Evolutionary conservation across 805 yeast species (phyloP), one percentile per base, ranked within the genome.

Genomic region (Lachancea sp.): DNA sequence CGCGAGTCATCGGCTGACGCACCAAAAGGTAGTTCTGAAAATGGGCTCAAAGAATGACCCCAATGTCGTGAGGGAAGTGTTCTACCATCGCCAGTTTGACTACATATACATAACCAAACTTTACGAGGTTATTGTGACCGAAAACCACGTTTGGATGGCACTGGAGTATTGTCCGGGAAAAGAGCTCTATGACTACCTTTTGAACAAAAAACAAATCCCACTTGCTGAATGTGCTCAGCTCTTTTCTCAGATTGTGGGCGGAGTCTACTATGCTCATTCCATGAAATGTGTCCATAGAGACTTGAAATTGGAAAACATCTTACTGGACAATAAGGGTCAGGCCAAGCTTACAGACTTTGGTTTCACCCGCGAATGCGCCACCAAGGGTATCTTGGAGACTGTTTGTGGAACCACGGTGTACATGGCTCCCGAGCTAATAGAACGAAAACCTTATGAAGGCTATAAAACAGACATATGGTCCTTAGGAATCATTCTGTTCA

Each of bases 351-450:
- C 95, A 5, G 99, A 91, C 67, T 90, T 91, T 65, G 99, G 99
- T 0, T 91, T 91, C 62, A 87, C 96, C 0, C 71, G 98, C 49
- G 96, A 87, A 55, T 78, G 74, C 47, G 72, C 72, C 27, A 68
- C 73, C 0, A 71, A 82, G 41, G 65, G 72, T 4, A 63, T 82
- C 38, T 65, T 91, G 29, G 85, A 82, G 41, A 93, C 96, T 0
- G 73, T 89, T 1, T 91, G 99, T 65, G 99, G 99, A 2, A 91
- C 98, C 0, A 80, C 89, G 1, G 95, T 88, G 2, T 91, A 91
- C 61, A 90, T 91, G 96, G 96, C 99, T 0, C 99, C 99, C 0
- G 99, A 91, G 60, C 70, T 93, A 49, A 69, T 90, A 15, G 69
- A 71, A 45, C 74, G 80, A 49, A 74, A 77, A 49, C 79, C 81